Base-by-base conservation (phyloP, 768 basidiomycete species). In the Trametes cinnabarina region DNA sequence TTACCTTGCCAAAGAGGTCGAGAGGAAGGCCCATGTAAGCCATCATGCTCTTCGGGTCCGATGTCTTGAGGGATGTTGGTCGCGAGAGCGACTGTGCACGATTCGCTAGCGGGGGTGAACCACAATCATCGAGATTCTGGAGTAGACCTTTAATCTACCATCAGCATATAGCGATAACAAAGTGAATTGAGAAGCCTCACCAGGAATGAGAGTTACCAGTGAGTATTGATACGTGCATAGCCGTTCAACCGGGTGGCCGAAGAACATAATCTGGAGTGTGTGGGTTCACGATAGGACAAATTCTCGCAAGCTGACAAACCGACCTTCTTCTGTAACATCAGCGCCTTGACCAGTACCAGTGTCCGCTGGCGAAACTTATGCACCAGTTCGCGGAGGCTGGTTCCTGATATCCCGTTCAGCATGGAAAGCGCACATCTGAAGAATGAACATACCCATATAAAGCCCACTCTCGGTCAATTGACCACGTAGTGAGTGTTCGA, bases 231-330 rank as follows among this genome's bases (percentile, higher is more conserved):
- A 98, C 23, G 94, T 98, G 75, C 96, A 98, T 19, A 99, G 75
- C 44, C 87, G 86, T 72, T 99, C 97, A 2, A 98, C 96, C 0
- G 96, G 96, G 68, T 96, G 92, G 6, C 95, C 95, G 66, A 83
- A 97, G 72, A 99, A 95, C 87, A 98, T 89, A 57, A 98, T 90
- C 94, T 96, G n/a, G n/a, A n/a, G n/a, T n/a, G n/a, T n/a, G n/a
- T n/a, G n/a, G n/a, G n/a, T n/a, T n/a, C n/a, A n/a, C n/a, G n/a
- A n/a, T n/a, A n/a, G n/a, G n/a, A n/a, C n/a, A n/a, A n/a, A n/a
- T n/a, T n/a, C n/a, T n/a, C n/a, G n/a, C n/a, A n/a, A n/a, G n/a
- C n/a, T n/a, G n/a, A n/a, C n/a, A n/a, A 41, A 25, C 79, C 55
- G 65, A 94, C 95, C 77, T 90, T 81, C 72, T 92, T 92, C 71